Evolutionary conservation across 164 flowering plant genomes (phyloP).

Genomic region (Euptelea pleiosperma): DNA sequence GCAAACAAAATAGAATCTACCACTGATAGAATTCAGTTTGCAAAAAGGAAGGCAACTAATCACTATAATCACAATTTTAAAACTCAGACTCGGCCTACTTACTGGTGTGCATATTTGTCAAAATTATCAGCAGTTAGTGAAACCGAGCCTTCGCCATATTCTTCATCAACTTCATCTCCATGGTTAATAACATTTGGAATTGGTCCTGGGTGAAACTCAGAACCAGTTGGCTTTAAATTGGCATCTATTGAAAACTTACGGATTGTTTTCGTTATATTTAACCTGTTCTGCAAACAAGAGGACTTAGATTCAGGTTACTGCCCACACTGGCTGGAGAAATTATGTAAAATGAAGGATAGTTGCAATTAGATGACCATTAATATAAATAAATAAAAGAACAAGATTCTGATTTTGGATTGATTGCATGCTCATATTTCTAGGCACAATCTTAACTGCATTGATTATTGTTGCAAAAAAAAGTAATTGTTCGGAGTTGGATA

Average conservation of each 20-base stretch:
- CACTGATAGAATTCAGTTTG: not conserved
- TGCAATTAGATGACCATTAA: not conserved
- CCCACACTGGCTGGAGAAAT: not conserved
- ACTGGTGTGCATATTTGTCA: constrained; percentile 67
- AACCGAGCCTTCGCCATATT: constrained; percentile 66
- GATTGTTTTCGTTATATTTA: constrained; percentile 89
- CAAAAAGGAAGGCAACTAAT: constrained; percentile 6
- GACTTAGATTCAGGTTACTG: constrained; percentile 13
- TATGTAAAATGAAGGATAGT: not conserved
- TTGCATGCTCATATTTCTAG: no score
- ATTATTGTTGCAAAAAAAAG: no score
- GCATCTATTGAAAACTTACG: constrained; percentile 78
- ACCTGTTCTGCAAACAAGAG: constrained; percentile 75
- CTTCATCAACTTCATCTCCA: constrained; percentile 81
- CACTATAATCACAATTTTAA: not conserved
- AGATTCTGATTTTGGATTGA: no score
- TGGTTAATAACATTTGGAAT: constrained; percentile 50
- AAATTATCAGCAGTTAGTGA: constrained; percentile 47
- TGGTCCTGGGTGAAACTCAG: constrained; percentile 74
- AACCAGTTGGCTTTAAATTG: constrained; percentile 65
- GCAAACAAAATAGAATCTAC: not conserved
- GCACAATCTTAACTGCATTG: no score
- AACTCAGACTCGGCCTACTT: constrained; percentile 31
- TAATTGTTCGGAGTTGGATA: no score
- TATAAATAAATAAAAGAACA: no score